phyloP scores from a whole-genome alignment of 2,329 filamentous ascomycete species.

The Penicillium decumbens region DNA sequence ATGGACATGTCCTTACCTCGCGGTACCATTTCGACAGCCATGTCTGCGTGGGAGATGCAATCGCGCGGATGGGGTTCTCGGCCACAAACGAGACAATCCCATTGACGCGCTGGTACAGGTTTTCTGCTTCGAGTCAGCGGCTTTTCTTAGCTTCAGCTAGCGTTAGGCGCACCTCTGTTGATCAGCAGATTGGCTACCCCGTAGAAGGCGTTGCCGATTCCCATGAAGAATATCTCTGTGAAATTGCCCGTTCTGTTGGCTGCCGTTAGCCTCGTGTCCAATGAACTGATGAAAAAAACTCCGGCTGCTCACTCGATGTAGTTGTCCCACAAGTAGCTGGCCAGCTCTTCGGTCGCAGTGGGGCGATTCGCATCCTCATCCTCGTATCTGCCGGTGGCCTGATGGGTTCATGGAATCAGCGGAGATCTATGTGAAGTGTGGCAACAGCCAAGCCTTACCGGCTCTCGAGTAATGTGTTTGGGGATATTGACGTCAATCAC shows the following conservation, averaged over 20 bases:
- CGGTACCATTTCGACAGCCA: slow-evolving; percentile 76
- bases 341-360: slow-evolving; percentile 60
- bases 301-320: slow-evolving; percentile 66
- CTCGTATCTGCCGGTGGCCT: slow-evolving; percentile 40
- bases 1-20: slow-evolving; percentile 42
- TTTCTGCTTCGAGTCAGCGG: slow-evolving; percentile 35
- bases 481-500: slow-evolving; percentile 92
- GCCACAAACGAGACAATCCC: slow-evolving; percentile 78
- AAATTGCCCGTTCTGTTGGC: slow-evolving; percentile 54
- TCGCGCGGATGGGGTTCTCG: slow-evolving; percentile 66
- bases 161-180: slow-evolving; percentile 58
- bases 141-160: not conserved
- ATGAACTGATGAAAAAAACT: not conserved
- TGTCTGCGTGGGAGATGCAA: slow-evolving; percentile 71
- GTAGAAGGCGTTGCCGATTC: slow-evolving; percentile 82
- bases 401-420: not conserved
- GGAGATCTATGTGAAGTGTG: not conserved
- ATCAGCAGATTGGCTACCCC: slow-evolving; percentile 77
- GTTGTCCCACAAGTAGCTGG: slow-evolving; percentile 93
- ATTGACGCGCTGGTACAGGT: slow-evolving; percentile 62
- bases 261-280: slow-evolving; percentile 2
- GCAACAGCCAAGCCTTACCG: slow-evolving; percentile 44
- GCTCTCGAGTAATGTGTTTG: slow-evolving; percentile 63
- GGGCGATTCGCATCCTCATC: slow-evolving; percentile 50
- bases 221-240: slow-evolving; percentile 76